A percentile compares a stretch with the other conserved stretches of the same genome.
Evolutionary conservation across 169 alveolate genomes (phyloP).

Genomic region (Plasmodium fragile): DNA sequence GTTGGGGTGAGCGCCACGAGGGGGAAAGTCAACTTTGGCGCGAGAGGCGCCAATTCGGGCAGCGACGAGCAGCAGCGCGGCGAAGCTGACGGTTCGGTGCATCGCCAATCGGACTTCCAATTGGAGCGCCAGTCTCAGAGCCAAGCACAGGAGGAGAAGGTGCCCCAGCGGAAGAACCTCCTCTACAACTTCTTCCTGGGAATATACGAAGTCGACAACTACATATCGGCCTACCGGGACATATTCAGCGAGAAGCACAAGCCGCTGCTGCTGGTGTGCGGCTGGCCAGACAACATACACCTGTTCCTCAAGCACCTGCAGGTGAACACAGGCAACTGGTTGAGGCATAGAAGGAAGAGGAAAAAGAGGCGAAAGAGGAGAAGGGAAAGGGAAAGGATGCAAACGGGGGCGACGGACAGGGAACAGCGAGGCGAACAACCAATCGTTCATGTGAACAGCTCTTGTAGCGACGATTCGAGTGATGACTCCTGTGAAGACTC

Average conservation of each 20-base stretch:
- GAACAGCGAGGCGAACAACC: neutral
- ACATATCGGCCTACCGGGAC: conserved; percentile 61
- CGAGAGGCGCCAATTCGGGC: neutral
- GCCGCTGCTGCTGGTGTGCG: conserved; percentile 81
- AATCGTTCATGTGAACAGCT: neutral
- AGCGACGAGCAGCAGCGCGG: neutral
- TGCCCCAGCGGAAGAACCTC: neutral
- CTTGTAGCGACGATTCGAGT: neutral
- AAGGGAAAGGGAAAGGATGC: neutral
- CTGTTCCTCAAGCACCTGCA: conserved; percentile 76
- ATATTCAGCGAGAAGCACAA: conserved; percentile 35
- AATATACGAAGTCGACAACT: conserved; percentile 54
- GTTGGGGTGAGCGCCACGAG: neutral
- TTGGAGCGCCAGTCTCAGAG: neutral
- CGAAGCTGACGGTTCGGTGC: neutral
- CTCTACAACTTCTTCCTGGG: conserved; percentile 40
- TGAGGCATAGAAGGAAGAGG: neutral
- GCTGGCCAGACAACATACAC: conserved; percentile 84
- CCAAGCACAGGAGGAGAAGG: neutral
- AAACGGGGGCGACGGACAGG: neutral
- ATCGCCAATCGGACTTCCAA: neutral
- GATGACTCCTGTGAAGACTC: neutral
- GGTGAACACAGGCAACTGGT: conserved; percentile 1
- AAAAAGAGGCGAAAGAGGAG: neutral
- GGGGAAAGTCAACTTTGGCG: neutral